Base-by-base conservation (phyloP, 441 rosid species). In the Dalechampia spathulata region DNA sequence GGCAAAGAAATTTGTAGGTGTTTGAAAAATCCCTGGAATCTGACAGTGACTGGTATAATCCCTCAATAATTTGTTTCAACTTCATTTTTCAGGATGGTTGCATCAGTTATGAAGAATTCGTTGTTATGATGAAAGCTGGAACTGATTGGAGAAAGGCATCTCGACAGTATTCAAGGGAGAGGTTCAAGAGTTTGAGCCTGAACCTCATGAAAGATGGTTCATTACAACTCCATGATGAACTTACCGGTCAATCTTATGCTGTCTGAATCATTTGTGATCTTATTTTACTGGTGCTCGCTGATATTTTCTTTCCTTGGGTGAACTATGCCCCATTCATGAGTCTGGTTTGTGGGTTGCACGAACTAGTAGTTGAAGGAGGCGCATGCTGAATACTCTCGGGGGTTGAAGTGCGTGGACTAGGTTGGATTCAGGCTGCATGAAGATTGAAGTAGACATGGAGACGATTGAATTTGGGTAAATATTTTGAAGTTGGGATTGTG, bases 121-220 rank as follows among this genome's bases (percentile, higher is more conserved):
- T 83, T 34, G 78, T 83, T 0, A 92, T 92, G 98, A 92, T 92
- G 98, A 92, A 88, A 82, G 72, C 96, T 4, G 96, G 98, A 68
- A 92, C 98, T 0, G 98, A 92, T 52, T 92, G 98, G 98, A 83
- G 98, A 63, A 92, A 92, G 80, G 98, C 98, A 0, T 92, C 96
- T 1, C 77, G 98, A 21, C 98, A 92, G 66, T 92, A 92, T 71
- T 92, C 98, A n/a, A 74, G 99, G 67, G 96, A 89, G 79, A 83
- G 99, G 55, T 92, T 88, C 81, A 92, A 92, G 82, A 88, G 94
- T 63, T 66, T 92, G 82, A 92, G 99, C 69, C 47, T 88, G 40
- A 88, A 92, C 66, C 71, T 92, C 61, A 88, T 88, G 99, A 92
- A 89, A 73, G 96, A 92, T 54, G 99, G 98, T 43, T 92, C 98